Base-by-base conservation (phyloP, 208 protist genomes). In the Acanthamoeba rhysodes region DNA sequence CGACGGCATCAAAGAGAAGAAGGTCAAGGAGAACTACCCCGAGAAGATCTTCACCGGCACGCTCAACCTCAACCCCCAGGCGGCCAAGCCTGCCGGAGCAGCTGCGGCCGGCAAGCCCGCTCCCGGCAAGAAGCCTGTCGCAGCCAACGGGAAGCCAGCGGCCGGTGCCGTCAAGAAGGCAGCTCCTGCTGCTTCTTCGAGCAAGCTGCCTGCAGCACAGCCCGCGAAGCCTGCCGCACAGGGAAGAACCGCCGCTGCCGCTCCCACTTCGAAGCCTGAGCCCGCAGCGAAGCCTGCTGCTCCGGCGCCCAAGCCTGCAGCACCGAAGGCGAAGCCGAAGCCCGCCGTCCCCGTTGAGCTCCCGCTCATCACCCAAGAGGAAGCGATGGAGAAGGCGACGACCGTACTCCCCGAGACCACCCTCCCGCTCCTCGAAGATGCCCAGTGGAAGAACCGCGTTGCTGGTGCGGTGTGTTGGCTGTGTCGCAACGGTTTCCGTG, bases 1-100 rank as follows among this genome's bases (percentile, higher is more conserved):
- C 8, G 95, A 96, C 80, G 76, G 59, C 34, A 95, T 93, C 94
- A 96, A 96, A 94, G 62, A 45, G 41, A 72, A 94, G 55, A 95
- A 96, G 70, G 64, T 96, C 72, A 68, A 87, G 34, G 90, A 95
- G 76, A 66, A 82, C 94, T 94, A 48, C 62, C 66, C 84, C 32
- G 93, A 95, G 84, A 78, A 92, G 41, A 95, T 68, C 48, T 82
- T 95, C 32, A 85, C 91, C n/a, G 90, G 48, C 32, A 53, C 45
- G 8, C 57, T 95, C 41, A 72, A 55, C 41, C 50, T 34, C 90
- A 64, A 84, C 57, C 62, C 85, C 3, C 32, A 66, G 85, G 85
- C 85, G 8, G 62, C 50, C n/a, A 92, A 62, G 90, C 90, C 87
- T 41, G 82, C 85, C 50, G 34, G 16, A 12, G 10, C 62, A 16